Base-by-base conservation (phyloP, 495 filamentous ascomycete genomes). In the Mycothermus thermophilus region DNA sequence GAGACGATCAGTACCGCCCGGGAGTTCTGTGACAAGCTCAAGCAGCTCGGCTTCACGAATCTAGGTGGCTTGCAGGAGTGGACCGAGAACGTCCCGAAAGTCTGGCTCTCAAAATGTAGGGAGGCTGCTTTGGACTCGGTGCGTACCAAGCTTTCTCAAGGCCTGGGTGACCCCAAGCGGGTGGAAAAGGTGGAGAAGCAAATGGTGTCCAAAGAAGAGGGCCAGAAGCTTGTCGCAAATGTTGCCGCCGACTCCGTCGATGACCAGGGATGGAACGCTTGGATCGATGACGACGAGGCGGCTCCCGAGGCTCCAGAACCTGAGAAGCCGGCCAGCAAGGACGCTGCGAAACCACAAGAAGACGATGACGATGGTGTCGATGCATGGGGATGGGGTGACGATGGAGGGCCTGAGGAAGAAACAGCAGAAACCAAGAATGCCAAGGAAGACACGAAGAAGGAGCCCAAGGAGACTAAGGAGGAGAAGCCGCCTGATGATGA, bases 121-220 rank as follows among this genome's bases (percentile, higher is more conserved):
- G 84, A 90, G 43, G 67, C 69, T 26, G 76, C 80, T 3, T 60
- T 99, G 21, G 75, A 84, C 43, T 64, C 67, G 14, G 74, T 90
- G 5, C 73, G 87, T 30, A 71, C 64, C 33, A 69, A 80, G 16
- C 60, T 92, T 18, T 62, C 75, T 1, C 50, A 62, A 19, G 81
- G 79, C 5, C 60, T 83, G 25, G 69, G 73, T 21, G 54, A 62
- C 18, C 67, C 74, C 3, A 75, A 71, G 41, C 59, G 63, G 26
- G 85, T 88, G 2, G 85, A 95, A 49, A 72, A 80, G 35, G 64
- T 88, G 0, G 92, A 97, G 54, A 93, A 81, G 16, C 76, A 85
- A 46, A 71, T 76, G 40, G 61, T 96, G 1, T 72, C 75, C 2
- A 67, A 62, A 40, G 66, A 71, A 2, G 83, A 93, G 46, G 72